Evolutionary conservation across 352 stramenopile genomes (phyloP).

Genomic region (Globisporangium middletonii): DNA sequence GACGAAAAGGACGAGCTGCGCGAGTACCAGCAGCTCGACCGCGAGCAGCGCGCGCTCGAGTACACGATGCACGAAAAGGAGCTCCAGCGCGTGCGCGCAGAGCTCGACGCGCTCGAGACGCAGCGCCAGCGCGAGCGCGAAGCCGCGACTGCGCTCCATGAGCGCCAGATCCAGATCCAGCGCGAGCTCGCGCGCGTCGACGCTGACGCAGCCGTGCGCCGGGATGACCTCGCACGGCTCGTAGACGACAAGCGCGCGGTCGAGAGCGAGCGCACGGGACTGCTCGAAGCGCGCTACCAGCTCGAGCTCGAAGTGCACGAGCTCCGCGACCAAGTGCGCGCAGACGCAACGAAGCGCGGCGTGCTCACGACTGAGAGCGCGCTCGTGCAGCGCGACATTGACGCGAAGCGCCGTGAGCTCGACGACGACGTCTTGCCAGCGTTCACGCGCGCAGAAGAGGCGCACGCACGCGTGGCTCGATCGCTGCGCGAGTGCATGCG

Average conservation of each 20-base stretch:
- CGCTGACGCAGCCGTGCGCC: conserved; percentile 27
- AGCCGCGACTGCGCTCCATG: conserved; percentile 52
- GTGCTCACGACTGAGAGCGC: conserved; percentile 44
- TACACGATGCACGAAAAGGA: conserved; percentile 95
- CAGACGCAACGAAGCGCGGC: conserved; percentile 38
- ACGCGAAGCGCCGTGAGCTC: conserved; percentile 42
- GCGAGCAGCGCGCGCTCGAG: conserved; percentile 93
- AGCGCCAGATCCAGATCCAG: conserved; percentile 54
- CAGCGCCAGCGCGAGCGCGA: conserved; percentile 50
- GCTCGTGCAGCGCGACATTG: conserved; percentile 49
- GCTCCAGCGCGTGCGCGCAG: conserved; percentile 46
- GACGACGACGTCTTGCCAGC: conserved; percentile 46
- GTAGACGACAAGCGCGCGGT: conserved; percentile 39
- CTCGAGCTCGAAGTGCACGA: conserved; percentile 80
- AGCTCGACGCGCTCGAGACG: conserved; percentile 68
- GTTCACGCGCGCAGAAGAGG: conserved; percentile 36
- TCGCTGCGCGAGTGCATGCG: conserved; percentile 48
- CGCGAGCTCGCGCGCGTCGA: conserved; percentile 51
- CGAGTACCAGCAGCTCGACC: conserved; percentile 94
- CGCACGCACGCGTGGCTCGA: conserved; percentile 85
- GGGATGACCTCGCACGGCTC: conserved; percentile 46
- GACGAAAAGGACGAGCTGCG: conserved; percentile 98
- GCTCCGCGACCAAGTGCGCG: conserved; percentile 50
- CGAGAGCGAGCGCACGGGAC: conserved; percentile 70
- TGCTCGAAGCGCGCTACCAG: conserved; percentile 75